These are phyloP conservation scores for Thymus quinquecostatus DNA, from an alignment of 257 asterid genomes.

Conservation along the genomic window DNA sequence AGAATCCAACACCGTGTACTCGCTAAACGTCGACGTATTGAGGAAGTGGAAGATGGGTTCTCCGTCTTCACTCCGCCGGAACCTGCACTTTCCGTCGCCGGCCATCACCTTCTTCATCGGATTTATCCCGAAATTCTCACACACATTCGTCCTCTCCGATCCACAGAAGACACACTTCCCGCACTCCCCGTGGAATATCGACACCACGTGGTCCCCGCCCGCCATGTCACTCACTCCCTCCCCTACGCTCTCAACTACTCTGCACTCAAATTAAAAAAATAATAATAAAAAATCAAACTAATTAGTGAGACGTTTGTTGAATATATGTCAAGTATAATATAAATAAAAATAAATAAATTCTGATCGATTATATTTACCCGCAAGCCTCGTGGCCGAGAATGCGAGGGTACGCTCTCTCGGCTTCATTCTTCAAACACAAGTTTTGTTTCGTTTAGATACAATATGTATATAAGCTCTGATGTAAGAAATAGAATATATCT, in stretches of 20 bases:
- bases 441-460: too few species aligned
- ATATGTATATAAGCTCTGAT: too few species aligned
- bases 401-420: conserved; percentile 69
- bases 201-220: conserved; percentile 73
- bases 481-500: too few species aligned
- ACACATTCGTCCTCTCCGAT: conserved; percentile 62
- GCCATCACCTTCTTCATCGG: conserved; percentile 67
- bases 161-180: conserved; percentile 60
- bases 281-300: too few species aligned
- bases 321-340: too few species aligned
- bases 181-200: conserved; percentile 90
- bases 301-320: too few species aligned
- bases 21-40: conserved; percentile 85
- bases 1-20: conserved; percentile 78
- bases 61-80: not conserved
- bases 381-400: conserved; percentile 91
- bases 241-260: conserved; percentile 90
- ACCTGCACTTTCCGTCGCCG: conserved; percentile 54
- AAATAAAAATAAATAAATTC: too few species aligned
- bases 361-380: too few species aligned
- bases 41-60: conserved; percentile 72
- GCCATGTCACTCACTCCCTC: conserved; percentile 72
- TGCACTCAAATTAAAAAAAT: not conserved
- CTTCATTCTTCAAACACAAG: conserved; percentile 53
- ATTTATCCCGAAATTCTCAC: conserved; percentile 60